phyloP scores from a whole-genome alignment of 257 asterid genomes.

The Jacaranda mimosifolia region DNA sequence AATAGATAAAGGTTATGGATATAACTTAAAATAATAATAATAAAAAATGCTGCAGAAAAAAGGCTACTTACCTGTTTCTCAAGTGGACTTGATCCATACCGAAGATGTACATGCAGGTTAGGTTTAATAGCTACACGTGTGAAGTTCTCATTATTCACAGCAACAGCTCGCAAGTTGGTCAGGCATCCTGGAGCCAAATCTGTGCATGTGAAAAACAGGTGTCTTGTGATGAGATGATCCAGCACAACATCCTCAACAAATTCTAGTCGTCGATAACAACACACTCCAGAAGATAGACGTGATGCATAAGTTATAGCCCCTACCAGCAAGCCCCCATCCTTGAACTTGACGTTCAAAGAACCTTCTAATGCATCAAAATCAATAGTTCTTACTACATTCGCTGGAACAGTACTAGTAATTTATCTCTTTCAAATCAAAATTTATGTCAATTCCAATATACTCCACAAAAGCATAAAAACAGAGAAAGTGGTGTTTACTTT shows the following conservation, averaged over 20 bases:
- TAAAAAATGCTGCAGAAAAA: constrained; percentile 17
- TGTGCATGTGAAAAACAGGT: constrained; percentile 90
- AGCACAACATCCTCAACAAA: constrained; percentile 98
- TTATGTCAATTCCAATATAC: constrained; percentile 90
- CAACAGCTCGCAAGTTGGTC: constrained; percentile 98
- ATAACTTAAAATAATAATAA: constrained; percentile 4
- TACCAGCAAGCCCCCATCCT: constrained; percentile 72
- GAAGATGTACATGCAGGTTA: constrained; percentile 88
- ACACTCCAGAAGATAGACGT: constrained; percentile 95
- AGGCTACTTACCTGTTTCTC: constrained; percentile 77
- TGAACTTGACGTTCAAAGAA: constrained; percentile 74
- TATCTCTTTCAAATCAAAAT: constrained; percentile 71
- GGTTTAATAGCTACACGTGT: constrained; percentile 98
- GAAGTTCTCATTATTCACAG: constrained; percentile 96
- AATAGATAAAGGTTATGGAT: constrained; percentile 11
- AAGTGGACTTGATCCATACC: constrained; percentile 96
- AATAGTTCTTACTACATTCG: constrained; percentile 70
- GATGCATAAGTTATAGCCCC: constrained; percentile 99
- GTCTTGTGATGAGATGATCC: constrained; percentile 94
- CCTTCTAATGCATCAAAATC: constrained; percentile 82
- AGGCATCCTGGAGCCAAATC: constrained; percentile 98
- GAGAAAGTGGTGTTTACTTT: no score
- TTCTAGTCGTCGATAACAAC: constrained; percentile 95
- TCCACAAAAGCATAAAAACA: no score
- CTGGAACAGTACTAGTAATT: constrained; percentile 65